Base-by-base conservation (phyloP, 306 rosid genomes). In the Cucurbita pepo region DNA sequence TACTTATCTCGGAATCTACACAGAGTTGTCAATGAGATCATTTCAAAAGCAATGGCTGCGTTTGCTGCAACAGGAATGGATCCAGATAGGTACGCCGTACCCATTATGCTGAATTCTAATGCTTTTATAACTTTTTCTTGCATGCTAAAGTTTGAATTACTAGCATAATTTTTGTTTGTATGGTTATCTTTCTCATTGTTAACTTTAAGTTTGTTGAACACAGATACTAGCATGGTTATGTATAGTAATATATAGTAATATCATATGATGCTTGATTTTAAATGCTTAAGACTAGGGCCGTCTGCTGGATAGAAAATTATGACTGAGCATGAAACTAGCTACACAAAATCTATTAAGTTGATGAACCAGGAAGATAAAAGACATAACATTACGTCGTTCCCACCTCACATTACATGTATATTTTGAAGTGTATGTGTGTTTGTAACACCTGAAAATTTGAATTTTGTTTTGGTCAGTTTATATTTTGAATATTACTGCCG, bases 31-130 rank as follows among this genome's bases (percentile, higher is more conserved):
- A 89, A 84, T 73, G 99, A 95, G 83, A 95, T 91, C 76, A 95
- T 95, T 82, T 84, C 96, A 14, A 95, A 88, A 80, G 96, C 97
- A 73, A 84, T 95, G 84, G 64, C 91, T 22, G 92, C 97, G 78
- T 84, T 89, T 85, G 86, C 96, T 76, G 81, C 97, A 3, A 95
- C 96, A 25, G 99, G 99, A 77, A 78, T 89, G 85, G 99, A 95
- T 81, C 97, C 99, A 30, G 64, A 91, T 67, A 77, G 90, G 99
- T 91, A 85, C 44, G 86, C 36, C 89, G 96, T 89, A 85, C 53
- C 86, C 40, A 57, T 45, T 58, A 9, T 69, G 7, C 73, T 7
- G 41, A 14, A 69, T 15, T 11, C 8, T 69, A 45, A 64, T 9
- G 43, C 16, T 38, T 16, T 16, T 61, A 64, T 64, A 18, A 40